These are phyloP conservation scores for grape (Vitis vinifera) DNA, from an alignment of 164 flowering plant genomes.

Conservation along the genomic window DNA sequence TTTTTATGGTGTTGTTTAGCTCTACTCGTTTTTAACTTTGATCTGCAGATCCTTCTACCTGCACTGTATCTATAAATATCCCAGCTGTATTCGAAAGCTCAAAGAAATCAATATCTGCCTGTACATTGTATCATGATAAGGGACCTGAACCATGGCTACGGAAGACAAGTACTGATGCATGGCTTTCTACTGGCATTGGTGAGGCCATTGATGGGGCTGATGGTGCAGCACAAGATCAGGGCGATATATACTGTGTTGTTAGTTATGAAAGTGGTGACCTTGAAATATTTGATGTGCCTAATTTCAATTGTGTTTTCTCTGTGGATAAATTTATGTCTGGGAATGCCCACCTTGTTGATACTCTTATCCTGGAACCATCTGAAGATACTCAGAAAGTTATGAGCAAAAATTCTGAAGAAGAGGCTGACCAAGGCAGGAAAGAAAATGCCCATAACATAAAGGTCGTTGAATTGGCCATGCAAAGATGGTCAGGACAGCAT, in stretches of 20 bases:
- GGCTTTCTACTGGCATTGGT: conserved; percentile 88
- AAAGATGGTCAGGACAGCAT: conserved; percentile 82
- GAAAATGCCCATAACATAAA: conserved; percentile 56
- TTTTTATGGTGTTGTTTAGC: background rate
- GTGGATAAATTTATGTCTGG: conserved; percentile 82
- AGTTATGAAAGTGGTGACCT: conserved; percentile 84
- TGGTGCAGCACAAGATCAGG: conserved; percentile 76
- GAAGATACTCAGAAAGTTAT: conserved; percentile 30
- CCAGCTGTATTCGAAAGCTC: conserved; percentile 68
- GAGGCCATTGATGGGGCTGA: conserved; percentile 91
- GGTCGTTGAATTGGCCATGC: conserved; percentile 89
- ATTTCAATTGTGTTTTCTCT: conserved; percentile 76
- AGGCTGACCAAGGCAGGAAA: conserved; percentile 49
- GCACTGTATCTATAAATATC: conserved; percentile 62
- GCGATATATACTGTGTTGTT: conserved; percentile 88
- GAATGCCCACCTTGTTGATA: conserved; percentile 63
- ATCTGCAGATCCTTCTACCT: conserved; percentile 73
- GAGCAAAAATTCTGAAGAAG: conserved; percentile 38
- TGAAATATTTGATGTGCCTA: conserved; percentile 94
- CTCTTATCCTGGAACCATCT: conserved; percentile 32
- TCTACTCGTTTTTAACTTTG: conserved; percentile 3
- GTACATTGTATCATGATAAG: conserved; percentile 93
- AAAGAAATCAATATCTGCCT: conserved; percentile 60
- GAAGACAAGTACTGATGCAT: conserved; percentile 93
- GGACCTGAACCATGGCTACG: conserved; percentile 98